phyloP scores from a whole-genome alignment of 257 asterid species.

The Thymus quinquecostatus region DNA sequence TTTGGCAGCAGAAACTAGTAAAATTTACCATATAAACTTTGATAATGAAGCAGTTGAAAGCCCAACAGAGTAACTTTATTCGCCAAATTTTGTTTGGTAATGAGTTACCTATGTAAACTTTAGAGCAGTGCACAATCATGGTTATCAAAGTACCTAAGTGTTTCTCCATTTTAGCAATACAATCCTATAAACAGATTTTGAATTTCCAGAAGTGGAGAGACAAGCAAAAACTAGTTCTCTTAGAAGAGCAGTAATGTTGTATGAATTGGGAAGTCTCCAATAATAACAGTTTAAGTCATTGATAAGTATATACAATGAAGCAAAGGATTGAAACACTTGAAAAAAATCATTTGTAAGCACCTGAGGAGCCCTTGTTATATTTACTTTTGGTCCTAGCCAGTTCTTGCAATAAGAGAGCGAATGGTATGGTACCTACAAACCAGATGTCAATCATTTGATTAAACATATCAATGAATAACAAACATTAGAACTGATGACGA shows the following conservation, averaged over 20 bases:
- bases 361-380: slow-evolving; percentile 99
- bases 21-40: slow-evolving; percentile 21
- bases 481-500: slow-evolving; percentile 3
- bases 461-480: slow-evolving; percentile 26
- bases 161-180: slow-evolving; percentile 10
- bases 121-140: not conserved
- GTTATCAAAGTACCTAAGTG: slow-evolving; percentile 2
- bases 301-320: slow-evolving; percentile 6
- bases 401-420: slow-evolving; percentile 99
- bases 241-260: slow-evolving; percentile 2
- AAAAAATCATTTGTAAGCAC: slow-evolving; percentile 39
- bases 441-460: slow-evolving; percentile 33
- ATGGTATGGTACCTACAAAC: slow-evolving; percentile 80
- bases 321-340: not conserved
- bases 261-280: slow-evolving; percentile 24
- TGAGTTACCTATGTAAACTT: slow-evolving; percentile 3
- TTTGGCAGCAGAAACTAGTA: slow-evolving; percentile 24
- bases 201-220: slow-evolving; percentile 12
- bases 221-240: slow-evolving; percentile 10
- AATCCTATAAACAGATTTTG: not conserved
- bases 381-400: slow-evolving; percentile 93
- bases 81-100: slow-evolving; percentile 14
- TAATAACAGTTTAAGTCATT: slow-evolving; percentile 3
- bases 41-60: slow-evolving; percentile 14
- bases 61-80: slow-evolving; percentile 2